Conservation (phyloP, 2,329 filamentous ascomycete genomes). For the Fusarium newnesense region DNA sequence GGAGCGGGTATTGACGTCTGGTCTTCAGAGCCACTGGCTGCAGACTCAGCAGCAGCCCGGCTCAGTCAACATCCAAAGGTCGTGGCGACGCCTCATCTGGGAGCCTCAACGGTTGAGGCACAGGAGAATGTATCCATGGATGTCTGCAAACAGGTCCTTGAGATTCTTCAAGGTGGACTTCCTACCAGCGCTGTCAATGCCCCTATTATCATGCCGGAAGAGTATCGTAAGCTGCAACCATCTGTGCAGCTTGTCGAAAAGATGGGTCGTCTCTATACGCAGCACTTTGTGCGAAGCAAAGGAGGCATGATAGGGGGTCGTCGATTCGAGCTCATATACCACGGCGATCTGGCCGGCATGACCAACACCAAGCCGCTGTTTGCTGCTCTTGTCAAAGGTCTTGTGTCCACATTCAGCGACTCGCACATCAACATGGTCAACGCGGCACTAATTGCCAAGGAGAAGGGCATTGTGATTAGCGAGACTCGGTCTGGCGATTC, state of each 20-base stretch:
- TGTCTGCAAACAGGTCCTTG: constrained; percentile 81
- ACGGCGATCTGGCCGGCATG: constrained; percentile 76
- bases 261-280: constrained; percentile 82
- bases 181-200: constrained; percentile 84
- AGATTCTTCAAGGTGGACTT: constrained; percentile 77
- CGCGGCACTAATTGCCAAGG: constrained; percentile 77
- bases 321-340: constrained; percentile 80
- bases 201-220: constrained; percentile 82
- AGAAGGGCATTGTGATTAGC: constrained; percentile 81
- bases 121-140: constrained; percentile 87
- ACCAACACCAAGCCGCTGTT: constrained; percentile 82
- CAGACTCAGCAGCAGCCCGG: constrained; percentile 65
- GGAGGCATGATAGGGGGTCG: constrained; percentile 66
- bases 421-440: constrained; percentile 85
- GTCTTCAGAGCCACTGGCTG: constrained; percentile 74
- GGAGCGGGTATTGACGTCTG: constrained; percentile 85
- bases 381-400: constrained; percentile 80
- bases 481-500: constrained; percentile 75
- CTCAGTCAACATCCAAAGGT: constrained; percentile 77
- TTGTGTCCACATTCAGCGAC: constrained; percentile 75
- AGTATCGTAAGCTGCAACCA: constrained; percentile 80
- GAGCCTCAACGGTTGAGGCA: constrained; percentile 82
- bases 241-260: constrained; percentile 81
- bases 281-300: constrained; percentile 68
- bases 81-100: constrained; percentile 82